phyloP scores from a whole-genome alignment of 495 filamentous ascomycete genomes.

The Haplographium delicatum region DNA sequence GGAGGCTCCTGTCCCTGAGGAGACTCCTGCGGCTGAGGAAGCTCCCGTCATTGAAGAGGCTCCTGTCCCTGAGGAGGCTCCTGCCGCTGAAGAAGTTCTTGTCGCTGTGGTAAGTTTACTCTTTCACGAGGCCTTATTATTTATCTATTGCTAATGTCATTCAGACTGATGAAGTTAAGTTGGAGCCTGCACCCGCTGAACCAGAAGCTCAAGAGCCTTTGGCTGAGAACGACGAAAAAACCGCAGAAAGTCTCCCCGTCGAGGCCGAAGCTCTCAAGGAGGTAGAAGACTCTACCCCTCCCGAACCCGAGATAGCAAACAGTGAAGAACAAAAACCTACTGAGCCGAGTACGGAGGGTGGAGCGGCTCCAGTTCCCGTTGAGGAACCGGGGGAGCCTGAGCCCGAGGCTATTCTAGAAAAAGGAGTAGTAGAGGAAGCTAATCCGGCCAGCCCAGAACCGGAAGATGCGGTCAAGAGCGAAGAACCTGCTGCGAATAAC shows the following conservation, averaged over 20 bases:
- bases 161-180: too few relatives aligned
- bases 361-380: neutral
- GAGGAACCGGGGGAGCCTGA: neutral
- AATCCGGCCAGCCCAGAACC: slow-evolving; percentile 1
- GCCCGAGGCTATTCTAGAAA: neutral
- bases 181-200: too few relatives aligned
- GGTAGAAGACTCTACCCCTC: slow-evolving; percentile 8
- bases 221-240: neutral
- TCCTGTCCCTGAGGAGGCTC: too few relatives aligned
- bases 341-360: neutral
- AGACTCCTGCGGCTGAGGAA: too few relatives aligned
- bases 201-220: neutral
- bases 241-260: too few relatives aligned
- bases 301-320: neutral
- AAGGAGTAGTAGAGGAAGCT: slow-evolving; percentile 1
- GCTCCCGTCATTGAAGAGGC: too few relatives aligned
- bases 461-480: neutral
- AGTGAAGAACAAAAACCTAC: neutral
- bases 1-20: too few relatives aligned
- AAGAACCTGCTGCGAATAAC: neutral
- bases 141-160: too few relatives aligned
- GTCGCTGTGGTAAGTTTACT: too few relatives aligned
- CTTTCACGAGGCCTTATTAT: too few relatives aligned
- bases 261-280: too few relatives aligned
- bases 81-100: too few relatives aligned